Evolutionary conservation across 208 protist species (phyloP).

Genomic region (Trypanosoma avium): DNA sequence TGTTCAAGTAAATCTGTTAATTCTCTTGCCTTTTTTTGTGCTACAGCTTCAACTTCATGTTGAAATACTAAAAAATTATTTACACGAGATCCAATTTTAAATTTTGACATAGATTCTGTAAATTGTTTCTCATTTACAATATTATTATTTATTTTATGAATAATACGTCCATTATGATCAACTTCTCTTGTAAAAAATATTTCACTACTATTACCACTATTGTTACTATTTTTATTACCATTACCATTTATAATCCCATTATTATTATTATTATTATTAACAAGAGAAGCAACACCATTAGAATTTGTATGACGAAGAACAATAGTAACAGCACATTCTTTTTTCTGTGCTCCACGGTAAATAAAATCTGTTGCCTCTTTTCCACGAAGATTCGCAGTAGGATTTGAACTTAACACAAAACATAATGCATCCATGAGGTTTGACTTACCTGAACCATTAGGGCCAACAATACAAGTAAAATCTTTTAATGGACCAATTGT

Average conservation of each 20-base stretch:
- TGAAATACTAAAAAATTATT: constrained; percentile 97
- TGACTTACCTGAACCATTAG: constrained; percentile 98
- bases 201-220: constrained; percentile 31
- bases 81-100: constrained; percentile 88
- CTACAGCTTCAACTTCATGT: constrained; percentile 96
- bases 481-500: constrained; percentile 96
- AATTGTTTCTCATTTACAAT: constrained; percentile 83
- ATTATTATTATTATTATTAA: constrained; percentile 2
- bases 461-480: constrained; percentile 99
- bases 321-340: constrained; percentile 75
- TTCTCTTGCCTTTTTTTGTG: constrained; percentile 93
- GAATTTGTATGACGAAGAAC: constrained; percentile 53
- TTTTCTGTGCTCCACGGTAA: constrained; percentile 55
- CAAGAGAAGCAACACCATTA: neutral
- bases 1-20: constrained; percentile 97
- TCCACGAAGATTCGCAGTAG: constrained; percentile 72
- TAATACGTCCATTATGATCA: constrained; percentile 42
- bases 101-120: constrained; percentile 57
- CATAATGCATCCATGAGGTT: constrained; percentile 99
- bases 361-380: constrained; percentile 92
- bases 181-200: constrained; percentile 81
- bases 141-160: constrained; percentile 82
- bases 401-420: constrained; percentile 95
- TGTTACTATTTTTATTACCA: constrained; percentile 4
- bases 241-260: constrained; percentile 4